These are phyloP conservation scores for Fusarium citri DNA, from an alignment of 2,329 filamentous ascomycete species.

Conservation along the genomic window DNA sequence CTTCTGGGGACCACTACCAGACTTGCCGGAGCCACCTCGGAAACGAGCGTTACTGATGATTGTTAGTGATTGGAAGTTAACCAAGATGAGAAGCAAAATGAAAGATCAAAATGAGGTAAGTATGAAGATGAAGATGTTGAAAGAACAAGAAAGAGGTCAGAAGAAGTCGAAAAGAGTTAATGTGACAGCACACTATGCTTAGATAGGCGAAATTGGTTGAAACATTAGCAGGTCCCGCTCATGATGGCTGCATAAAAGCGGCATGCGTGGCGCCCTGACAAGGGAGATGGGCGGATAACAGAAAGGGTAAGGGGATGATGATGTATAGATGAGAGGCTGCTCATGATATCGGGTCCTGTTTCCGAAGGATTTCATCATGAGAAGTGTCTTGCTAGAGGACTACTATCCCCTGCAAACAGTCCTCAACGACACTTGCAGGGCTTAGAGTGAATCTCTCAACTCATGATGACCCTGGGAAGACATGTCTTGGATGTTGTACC, in stretches of 20 bases:
- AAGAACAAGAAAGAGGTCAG: conserved; percentile 17
- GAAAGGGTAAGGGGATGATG: conserved; percentile 13
- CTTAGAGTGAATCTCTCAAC: conserved; percentile 5
- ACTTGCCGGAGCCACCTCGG: conserved; percentile 65
- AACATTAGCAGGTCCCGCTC: conserved; percentile 32
- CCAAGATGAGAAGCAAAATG: background rate
- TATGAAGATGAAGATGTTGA: conserved; percentile 4
- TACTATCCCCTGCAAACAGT: background rate
- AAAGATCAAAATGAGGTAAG: background rate
- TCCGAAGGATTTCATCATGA: conserved; percentile 4
- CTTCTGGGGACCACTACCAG: conserved; percentile 62
- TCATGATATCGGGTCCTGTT: conserved; percentile 1
- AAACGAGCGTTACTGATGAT: conserved; percentile 66
- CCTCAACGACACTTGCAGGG: conserved; percentile 1
- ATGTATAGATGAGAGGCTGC: conserved; percentile 16
- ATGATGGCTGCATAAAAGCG: conserved; percentile 31
- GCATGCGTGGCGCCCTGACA: conserved; percentile 26
- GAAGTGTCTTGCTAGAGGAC: background rate
- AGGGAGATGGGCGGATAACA: conserved; percentile 8
- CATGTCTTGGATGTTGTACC: conserved; percentile 39
- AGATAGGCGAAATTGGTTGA: conserved; percentile 34
- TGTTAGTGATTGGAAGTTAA: conserved; percentile 43
- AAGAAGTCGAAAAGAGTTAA: conserved; percentile 10
- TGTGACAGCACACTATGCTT: conserved; percentile 41
- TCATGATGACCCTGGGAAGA: conserved; percentile 14